A percentile compares a stretch with the other conserved stretches of the same genome.
These are phyloP conservation scores for Neurospora sublineolata DNA, from an alignment of 495 filamentous ascomycete genomes.

Conservation along the genomic window DNA sequence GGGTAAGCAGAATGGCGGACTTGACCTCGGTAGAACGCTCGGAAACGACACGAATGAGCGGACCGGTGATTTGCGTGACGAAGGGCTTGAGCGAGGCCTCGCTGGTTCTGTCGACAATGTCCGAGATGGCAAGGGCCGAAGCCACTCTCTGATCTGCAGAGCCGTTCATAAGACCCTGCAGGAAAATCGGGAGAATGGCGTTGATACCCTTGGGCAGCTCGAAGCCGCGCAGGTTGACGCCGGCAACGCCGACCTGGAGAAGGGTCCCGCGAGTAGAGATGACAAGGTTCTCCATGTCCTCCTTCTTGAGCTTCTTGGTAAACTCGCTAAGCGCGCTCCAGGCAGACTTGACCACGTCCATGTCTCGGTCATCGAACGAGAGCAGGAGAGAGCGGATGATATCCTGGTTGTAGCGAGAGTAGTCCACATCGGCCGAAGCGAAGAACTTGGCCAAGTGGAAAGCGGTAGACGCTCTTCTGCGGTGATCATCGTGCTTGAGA, in stretches of 20 bases:
- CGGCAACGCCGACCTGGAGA: constrained; percentile 77
- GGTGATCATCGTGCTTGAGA: constrained; percentile 86
- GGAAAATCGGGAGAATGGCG: constrained; percentile 89
- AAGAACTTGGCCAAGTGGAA: constrained; percentile 85
- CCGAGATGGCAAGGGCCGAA: constrained; percentile 84
- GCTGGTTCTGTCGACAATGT: constrained; percentile 84
- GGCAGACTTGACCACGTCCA: constrained; percentile 77
- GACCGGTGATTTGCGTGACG: constrained; percentile 94
- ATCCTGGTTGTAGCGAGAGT: constrained; percentile 87
- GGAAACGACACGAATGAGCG: constrained; percentile 91
- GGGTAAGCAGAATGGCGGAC: constrained; percentile 81
- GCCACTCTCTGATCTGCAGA: constrained; percentile 83
- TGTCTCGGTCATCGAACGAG: constrained; percentile 80
- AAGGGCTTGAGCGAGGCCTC: constrained; percentile 78
- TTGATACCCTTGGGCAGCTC: constrained; percentile 94
- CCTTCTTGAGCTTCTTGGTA: constrained; percentile 81
- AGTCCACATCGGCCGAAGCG: constrained; percentile 66
- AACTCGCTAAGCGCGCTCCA: constrained; percentile 84
- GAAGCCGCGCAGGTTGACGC: constrained; percentile 78
- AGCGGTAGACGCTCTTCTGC: constrained; percentile 63
- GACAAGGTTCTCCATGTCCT: constrained; percentile 96
- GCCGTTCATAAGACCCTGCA: constrained; percentile 95
- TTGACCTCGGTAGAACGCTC: constrained; percentile 93
- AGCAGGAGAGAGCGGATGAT: constrained; percentile 80
- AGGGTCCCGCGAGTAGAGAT: constrained; percentile 73